Percentiles rank a stretch among this genome's conserved stretches.
Evolutionary conservation across 2,329 filamentous ascomycete species (phyloP).

Genomic region (Pleomassaria siparia): DNA sequence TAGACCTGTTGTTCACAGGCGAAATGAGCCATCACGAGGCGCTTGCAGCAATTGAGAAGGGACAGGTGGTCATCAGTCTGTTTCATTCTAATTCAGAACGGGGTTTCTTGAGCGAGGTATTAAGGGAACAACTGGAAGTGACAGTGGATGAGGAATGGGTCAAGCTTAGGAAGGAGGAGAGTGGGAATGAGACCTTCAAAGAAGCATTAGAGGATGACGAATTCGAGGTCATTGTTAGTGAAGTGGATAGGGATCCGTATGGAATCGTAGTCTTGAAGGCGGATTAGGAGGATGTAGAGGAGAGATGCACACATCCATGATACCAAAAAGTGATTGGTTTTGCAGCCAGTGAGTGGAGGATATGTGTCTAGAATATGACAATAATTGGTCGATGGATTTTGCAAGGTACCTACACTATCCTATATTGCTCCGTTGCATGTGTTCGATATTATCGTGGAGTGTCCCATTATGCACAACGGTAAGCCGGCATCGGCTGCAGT

Average conservation of each 20-base stretch:
- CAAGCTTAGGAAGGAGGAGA: conserved; percentile 47
- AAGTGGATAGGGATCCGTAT: conserved; percentile 84
- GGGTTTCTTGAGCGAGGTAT: conserved; percentile 71
- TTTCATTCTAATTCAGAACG: conserved; percentile 95
- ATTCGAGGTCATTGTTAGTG: conserved; percentile 72
- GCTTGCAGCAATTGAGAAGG: conserved; percentile 79
- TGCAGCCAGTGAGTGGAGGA: no score
- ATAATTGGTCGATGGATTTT: no score
- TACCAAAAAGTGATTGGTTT: not conserved
- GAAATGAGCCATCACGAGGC: conserved; percentile 94
- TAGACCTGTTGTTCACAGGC: conserved; percentile 85
- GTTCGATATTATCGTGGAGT: no score
- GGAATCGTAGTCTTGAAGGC: conserved; percentile 57
- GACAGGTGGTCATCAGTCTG: conserved; percentile 77
- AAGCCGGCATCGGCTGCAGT: no score
- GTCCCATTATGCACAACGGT: no score
- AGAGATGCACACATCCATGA: not conserved
- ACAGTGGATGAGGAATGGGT: conserved; percentile 61
- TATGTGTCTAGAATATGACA: no score
- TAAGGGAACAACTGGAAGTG: conserved; percentile 66
- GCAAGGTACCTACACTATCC: no score
- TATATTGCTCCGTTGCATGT: no score
- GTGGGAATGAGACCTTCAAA: conserved; percentile 41
- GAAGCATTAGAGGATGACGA: conserved; percentile 56
- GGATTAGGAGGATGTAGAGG: not conserved